Evolutionary conservation across 2,329 filamentous ascomycete genomes (phyloP).

Genomic region (Sclerotinia minor): DNA sequence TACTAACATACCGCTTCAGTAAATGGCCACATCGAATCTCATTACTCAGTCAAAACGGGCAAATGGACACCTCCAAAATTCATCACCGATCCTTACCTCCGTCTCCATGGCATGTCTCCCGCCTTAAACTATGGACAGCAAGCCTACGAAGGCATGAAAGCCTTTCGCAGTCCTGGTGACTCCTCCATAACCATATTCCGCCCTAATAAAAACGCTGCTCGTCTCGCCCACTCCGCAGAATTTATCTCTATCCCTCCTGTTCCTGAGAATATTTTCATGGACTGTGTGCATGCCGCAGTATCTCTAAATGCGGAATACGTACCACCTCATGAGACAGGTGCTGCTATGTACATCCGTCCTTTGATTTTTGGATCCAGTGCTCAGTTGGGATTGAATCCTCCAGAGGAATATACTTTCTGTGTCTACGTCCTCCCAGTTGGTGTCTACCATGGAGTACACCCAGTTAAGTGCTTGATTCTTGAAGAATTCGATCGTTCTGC

Average conservation of each 20-base stretch:
- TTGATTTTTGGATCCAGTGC: slow-evolving; percentile 84
- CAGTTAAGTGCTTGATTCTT: slow-evolving; percentile 83
- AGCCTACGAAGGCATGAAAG: slow-evolving; percentile 97
- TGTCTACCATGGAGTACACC: slow-evolving; percentile 87
- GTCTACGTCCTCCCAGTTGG: slow-evolving; percentile 91
- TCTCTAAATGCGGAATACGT: slow-evolving; percentile 87
- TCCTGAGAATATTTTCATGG: slow-evolving; percentile 72
- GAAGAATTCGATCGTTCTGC: slow-evolving; percentile 93
- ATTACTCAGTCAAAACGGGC: slow-evolving; percentile 72
- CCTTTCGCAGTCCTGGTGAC: slow-evolving; percentile 76
- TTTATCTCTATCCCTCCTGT: slow-evolving; percentile 83
- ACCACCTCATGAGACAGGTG: slow-evolving; percentile 83
- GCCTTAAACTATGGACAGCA: slow-evolving; percentile 97
- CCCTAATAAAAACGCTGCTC: slow-evolving; percentile 77
- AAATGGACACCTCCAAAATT: slow-evolving; percentile 79
- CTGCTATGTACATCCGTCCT: slow-evolving; percentile 89
- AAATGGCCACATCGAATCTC: slow-evolving; percentile 90
- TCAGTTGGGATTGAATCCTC: slow-evolving; percentile 81
- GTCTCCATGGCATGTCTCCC: slow-evolving; percentile 92
- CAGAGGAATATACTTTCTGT: slow-evolving; percentile 88
- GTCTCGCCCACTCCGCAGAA: slow-evolving; percentile 80
- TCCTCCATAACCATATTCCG: slow-evolving; percentile 79
- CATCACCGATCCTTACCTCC: slow-evolving; percentile 79
- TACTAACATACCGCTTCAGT: slow-evolving; percentile 52
- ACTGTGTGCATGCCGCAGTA: slow-evolving; percentile 77